Evolutionary conservation across 164 flowering plant species (phyloP), one percentile per base, ranked within the genome.

Genomic region (Kingdonia uniflora): DNA sequence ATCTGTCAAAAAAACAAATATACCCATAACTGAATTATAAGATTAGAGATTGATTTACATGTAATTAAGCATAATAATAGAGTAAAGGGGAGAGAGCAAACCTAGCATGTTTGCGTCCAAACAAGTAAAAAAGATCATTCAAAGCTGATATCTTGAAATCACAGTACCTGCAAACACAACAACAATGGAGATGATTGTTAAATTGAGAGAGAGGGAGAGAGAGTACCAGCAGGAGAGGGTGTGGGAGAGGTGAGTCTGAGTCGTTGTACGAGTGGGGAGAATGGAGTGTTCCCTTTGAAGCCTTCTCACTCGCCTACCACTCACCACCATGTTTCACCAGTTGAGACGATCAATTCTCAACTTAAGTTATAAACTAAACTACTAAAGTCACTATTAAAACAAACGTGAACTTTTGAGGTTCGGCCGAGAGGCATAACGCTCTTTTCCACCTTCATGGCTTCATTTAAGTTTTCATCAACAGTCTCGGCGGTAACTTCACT

Each of bases 31-130:
- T n/a, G n/a, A n/a, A n/a, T n/a, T n/a, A n/a, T n/a, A n/a, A n/a
- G n/a, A n/a, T n/a, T n/a, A n/a, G n/a, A n/a, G 22, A 21, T 3
- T 29, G 8, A 29, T 3, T 8, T 3, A 29, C 8, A 29, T 29
- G 4, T 29, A 4, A 29, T 29, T 29, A 29, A 29, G 4, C 4
- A 29, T 3, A 29, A 8, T 29, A 29, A 29, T 29, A 8, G 8
- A 29, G 35, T 8, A 29, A 29, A 41, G 15, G 4, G 44, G 12
- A 41, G 12, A 41, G 44, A 4, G 44, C 4, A 5, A 20, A 71
- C 71, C 74, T 54, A 43, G 74, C 53, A 51, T 74, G 60, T 19
- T 63, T 65, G 22, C 66, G 69, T 6, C 89, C 89, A 14, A 82
- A 62, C 24, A 54, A 72, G 52, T 59, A 74, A 11, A 82, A 49